phyloP scores from a whole-genome alignment of 306 rosid genomes.

The Cicer cuneatum region DNA sequence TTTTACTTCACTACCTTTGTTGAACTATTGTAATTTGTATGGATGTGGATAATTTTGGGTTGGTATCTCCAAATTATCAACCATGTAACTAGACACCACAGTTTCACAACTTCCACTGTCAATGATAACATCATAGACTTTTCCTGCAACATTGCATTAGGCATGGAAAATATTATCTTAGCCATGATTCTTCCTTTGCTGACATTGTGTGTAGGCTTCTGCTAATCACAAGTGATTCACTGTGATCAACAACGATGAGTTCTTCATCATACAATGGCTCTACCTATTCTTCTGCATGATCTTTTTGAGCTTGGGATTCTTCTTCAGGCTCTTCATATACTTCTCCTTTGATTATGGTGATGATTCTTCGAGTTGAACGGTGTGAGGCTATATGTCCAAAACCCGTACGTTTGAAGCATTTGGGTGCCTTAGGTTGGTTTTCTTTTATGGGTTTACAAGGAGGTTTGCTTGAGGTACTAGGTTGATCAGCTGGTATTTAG shows the following conservation, averaged over 20 bases:
- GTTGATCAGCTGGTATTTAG: not conserved
- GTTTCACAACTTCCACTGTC: too few relatives aligned
- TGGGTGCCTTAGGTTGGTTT: not conserved
- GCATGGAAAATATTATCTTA: not conserved
- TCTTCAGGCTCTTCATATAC: not conserved
- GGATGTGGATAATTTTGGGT: too few relatives aligned
- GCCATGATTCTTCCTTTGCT: not conserved
- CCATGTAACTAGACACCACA: too few relatives aligned
- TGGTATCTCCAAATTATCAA: too few relatives aligned
- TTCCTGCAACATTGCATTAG: too few relatives aligned
- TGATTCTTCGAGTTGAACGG: not conserved
- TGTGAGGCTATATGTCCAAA: not conserved
- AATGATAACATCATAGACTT: too few relatives aligned
- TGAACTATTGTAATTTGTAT: too few relatives aligned
- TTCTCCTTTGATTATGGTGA: not conserved
- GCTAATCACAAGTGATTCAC: not conserved
- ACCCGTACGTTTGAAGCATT: not conserved
- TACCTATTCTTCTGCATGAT: too few relatives aligned
- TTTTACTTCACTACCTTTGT: too few relatives aligned
- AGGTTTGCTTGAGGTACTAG: not conserved
- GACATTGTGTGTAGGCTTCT: not conserved
- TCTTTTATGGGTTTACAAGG: not conserved
- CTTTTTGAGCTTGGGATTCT: too few relatives aligned
- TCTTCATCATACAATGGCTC: not conserved
- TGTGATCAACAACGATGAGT: not conserved